Base-by-base conservation (phyloP, 2,329 filamentous ascomycete genomes). In the Thielaviopsis ethacetica region DNA sequence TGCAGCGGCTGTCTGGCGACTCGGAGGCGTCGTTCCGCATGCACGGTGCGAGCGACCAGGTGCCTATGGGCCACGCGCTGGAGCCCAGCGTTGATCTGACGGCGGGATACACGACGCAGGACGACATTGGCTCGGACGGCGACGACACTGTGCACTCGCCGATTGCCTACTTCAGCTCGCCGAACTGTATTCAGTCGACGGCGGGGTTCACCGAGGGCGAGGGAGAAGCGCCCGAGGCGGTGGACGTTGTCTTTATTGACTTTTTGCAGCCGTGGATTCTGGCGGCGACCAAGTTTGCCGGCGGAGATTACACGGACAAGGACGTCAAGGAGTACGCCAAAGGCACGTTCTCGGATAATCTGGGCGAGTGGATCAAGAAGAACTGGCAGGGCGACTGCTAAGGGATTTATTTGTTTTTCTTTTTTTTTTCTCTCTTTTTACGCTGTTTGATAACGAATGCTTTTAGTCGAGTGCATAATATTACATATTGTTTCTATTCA, bases 211-310 rank as follows among this genome's bases (percentile, higher is more conserved):
- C 83, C 1, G 34, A 30, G 30, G 62, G 67, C 0, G 65, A 71
- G 10, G 72, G 69, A 5, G 75, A 68, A 5, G 73, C 80, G 17
- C 87, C 88, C 0, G 80, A 86, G 57, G 84, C 71, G 0, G 89
- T 98, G 0, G 91, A 97, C 68, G 69, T 98, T 7, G 83, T 96
- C 15, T 98, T 94, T 67, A 81, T 95, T 60, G 90, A 95, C 68
- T 98, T 96, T 69, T 83, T 97, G 41, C 80, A 93, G 70, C 83
- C 83, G 10, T 94, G 86, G 79, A 74, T 97, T 47, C 70, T 95
- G 19, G 72, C 85, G 12, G 90, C 89, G 2, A 73, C 95, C 62
- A 82, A 83, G 64, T 76, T 80, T 62, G 72, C 71, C 26, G 80
- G 80, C 0, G 75, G 75, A 1, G 73, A 76, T 26, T 83, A 78